These are phyloP conservation scores for Auricularia sp. DNA, from an alignment of 768 basidiomycete genomes.

Conservation along the genomic window DNA sequence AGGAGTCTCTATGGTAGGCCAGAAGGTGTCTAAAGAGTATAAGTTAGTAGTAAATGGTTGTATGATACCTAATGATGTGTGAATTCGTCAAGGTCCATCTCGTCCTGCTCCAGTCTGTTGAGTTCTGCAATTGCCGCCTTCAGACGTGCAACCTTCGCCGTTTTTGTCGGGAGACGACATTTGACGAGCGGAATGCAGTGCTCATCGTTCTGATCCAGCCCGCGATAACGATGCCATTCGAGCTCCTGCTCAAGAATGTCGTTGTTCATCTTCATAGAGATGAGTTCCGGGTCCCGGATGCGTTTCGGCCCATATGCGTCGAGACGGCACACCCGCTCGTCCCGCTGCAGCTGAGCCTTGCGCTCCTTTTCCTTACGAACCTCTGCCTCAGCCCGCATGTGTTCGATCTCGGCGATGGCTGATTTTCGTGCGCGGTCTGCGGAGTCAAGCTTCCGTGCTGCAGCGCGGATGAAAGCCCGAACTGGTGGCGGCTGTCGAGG, in stretches of 20 bases:
- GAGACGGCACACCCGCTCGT: neutral
- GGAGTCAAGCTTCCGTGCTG: neutral
- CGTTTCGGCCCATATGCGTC: neutral
- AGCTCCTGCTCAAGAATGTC: neutral
- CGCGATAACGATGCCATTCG: neutral
- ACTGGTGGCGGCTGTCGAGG: neutral
- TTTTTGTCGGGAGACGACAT: neutral
- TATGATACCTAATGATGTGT: neutral
- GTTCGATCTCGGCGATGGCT: neutral
- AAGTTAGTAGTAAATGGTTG: neutral
- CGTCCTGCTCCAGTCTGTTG: neutral
- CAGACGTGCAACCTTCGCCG: neutral
- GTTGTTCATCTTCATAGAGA: neutral
- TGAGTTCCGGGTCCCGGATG: neutral
- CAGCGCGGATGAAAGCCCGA: neutral
- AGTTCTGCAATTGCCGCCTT: neutral
- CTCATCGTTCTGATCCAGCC: neutral
- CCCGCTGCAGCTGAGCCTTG: neutral
- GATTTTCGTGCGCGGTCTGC: neutral
- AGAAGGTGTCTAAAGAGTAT: neutral
- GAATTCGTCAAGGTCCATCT: neutral
- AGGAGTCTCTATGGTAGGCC: neutral
- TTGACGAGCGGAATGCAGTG: neutral
- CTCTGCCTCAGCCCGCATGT: neutral
- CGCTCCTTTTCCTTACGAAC: neutral